Percentiles rank a stretch among this genome's conserved stretches.
phyloP scores from a whole-genome alignment of 805 yeast species.

The Candida broadrunensis region DNA sequence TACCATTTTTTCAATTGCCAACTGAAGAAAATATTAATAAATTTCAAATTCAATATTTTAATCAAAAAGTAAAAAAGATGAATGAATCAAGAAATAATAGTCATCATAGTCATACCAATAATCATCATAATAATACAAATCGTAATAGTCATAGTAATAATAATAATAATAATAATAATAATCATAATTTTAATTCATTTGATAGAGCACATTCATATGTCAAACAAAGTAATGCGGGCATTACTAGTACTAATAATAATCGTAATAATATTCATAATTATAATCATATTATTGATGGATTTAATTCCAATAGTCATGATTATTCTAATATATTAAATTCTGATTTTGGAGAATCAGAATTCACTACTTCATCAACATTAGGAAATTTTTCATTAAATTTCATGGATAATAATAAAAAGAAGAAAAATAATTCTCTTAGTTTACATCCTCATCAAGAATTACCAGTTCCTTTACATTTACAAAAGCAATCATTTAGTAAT shows the following conservation, averaged over 20 bases:
- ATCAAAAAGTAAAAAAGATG: slow-evolving; percentile 7
- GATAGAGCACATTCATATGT: too few species aligned
- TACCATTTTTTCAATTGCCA: slow-evolving; percentile 49
- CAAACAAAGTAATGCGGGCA: background rate
- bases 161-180: background rate
- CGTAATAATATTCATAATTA: slow-evolving; percentile 1
- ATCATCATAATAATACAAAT: background rate
- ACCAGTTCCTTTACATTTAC: background rate
- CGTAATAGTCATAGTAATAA: background rate
- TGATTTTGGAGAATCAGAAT: slow-evolving; percentile 24
- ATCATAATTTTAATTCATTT: background rate
- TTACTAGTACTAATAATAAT: slow-evolving; percentile 1
- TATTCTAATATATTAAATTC: slow-evolving; percentile 35
- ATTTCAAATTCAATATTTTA: slow-evolving; percentile 16
- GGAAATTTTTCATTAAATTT: background rate
- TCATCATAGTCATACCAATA: background rate
- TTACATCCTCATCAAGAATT: background rate
- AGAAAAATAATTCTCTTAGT: background rate
- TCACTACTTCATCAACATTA: slow-evolving; percentile 13
- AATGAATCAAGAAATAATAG: background rate
- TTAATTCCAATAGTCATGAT: slow-evolving; percentile 22
- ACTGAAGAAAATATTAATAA: slow-evolving; percentile 26
- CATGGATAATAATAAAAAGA: background rate
- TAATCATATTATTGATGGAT: background rate
- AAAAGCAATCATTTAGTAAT: background rate